A percentile compares a stretch with the other conserved stretches of the same genome.
Evolutionary conservation across 129 eudicot species (phyloP).

Genomic region (Artemisia argyi): DNA sequence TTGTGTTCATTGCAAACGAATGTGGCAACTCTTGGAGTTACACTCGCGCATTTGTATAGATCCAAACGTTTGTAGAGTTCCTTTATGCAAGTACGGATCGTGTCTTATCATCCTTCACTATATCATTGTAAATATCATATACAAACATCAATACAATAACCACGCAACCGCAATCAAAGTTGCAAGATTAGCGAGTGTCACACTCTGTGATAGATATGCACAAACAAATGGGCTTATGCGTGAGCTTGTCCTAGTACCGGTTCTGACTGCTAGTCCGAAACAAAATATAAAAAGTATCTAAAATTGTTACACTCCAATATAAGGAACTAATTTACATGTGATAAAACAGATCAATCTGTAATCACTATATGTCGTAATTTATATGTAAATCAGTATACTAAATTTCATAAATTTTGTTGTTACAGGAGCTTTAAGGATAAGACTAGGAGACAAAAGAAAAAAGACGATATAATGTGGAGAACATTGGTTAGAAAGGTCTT

Average conservation of each 20-base stretch:
- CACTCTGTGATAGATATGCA: no score
- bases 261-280: no score
- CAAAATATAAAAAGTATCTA: background rate
- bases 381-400: constrained; percentile 11
- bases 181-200: background rate
- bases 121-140: constrained; percentile 11
- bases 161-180: background rate
- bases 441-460: constrained; percentile 57
- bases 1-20: constrained; percentile 90
- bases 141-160: constrained; percentile 4
- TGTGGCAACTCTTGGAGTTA: constrained; percentile 93
- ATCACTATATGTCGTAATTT: constrained; percentile 15
- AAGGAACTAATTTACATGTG: constrained; percentile 17
- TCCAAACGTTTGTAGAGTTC: constrained; percentile 71
- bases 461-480: constrained; percentile 86
- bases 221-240: no score
- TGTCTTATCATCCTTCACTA: background rate
- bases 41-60: constrained; percentile 82
- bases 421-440: constrained; percentile 64
- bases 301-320: background rate
- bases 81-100: constrained; percentile 78
- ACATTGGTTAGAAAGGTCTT: constrained; percentile 82
- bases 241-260: no score
- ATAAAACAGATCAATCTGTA: background rate
- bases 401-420: background rate